Conservation (phyloP, 148 eudicot species). For the Heliamphora exappendiculata region DNA sequence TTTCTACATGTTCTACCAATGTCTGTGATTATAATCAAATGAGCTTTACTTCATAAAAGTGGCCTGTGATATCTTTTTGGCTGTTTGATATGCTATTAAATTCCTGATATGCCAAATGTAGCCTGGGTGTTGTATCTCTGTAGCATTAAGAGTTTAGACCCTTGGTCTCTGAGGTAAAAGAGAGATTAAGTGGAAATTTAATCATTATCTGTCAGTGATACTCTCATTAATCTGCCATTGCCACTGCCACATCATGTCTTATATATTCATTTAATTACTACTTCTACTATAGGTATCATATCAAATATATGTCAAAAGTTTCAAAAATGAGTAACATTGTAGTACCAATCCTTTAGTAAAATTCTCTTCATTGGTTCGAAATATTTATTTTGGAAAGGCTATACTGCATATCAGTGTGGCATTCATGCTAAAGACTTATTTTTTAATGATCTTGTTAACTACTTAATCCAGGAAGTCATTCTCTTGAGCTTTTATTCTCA, state of each 20-base stretch:
- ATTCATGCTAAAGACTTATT: background rate
- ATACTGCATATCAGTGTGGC: background rate
- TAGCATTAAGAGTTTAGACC: background rate
- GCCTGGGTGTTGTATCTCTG: background rate
- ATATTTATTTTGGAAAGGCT: background rate
- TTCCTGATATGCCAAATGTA: background rate
- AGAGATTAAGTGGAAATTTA: background rate
- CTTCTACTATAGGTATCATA: background rate
- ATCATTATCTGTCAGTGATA: background rate
- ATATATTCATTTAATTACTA: background rate
- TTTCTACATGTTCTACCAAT: background rate
- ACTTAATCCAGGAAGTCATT: conserved; percentile 56
- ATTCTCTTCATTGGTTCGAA: background rate
- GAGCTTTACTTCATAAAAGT: background rate
- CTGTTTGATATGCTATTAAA: background rate
- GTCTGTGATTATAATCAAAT: background rate
- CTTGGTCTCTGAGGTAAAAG: background rate
- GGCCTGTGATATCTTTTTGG: background rate
- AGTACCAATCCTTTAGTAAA: background rate
- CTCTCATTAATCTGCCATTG: conserved; percentile 1
- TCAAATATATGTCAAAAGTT: background rate
- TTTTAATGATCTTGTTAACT: conserved; percentile 8
- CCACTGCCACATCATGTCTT: background rate
- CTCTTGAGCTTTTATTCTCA: conserved; percentile 72
- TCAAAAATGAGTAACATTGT: background rate